Conservation (phyloP, 352 stramenopile genomes). For the Phytophthora ramorum region DNA sequence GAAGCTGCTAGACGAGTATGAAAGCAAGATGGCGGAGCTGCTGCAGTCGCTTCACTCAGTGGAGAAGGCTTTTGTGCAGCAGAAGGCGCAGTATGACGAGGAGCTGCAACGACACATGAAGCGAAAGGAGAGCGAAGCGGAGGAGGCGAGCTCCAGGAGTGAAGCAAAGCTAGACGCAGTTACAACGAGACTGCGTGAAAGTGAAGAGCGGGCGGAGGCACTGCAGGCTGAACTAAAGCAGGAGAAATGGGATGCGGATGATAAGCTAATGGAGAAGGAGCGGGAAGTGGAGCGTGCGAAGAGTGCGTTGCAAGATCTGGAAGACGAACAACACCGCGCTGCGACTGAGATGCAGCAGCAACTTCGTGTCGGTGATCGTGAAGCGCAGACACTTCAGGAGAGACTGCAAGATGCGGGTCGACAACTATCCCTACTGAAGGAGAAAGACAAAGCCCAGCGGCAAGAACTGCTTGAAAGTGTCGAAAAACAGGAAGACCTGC, state of each 20-base stretch:
- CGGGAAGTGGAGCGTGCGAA: slow-evolving; percentile 56
- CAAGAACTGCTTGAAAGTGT: slow-evolving; percentile 59
- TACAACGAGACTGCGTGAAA: slow-evolving; percentile 51
- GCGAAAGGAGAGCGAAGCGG: slow-evolving; percentile 56
- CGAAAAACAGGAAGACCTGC: slow-evolving; percentile 70
- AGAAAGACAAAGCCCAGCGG: slow-evolving; percentile 68
- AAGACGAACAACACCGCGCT: slow-evolving; percentile 57
- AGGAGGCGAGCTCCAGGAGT: slow-evolving; percentile 27
- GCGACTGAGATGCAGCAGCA: slow-evolving; percentile 61
- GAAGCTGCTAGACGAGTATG: slow-evolving; percentile 83
- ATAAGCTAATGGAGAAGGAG: slow-evolving; percentile 68
- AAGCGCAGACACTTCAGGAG: slow-evolving; percentile 52
- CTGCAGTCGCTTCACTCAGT: slow-evolving; percentile 83
- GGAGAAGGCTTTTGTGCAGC: slow-evolving; percentile 85
- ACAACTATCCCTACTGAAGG: slow-evolving; percentile 58
- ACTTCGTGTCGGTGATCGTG: slow-evolving; percentile 53
- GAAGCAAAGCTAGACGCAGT: slow-evolving; percentile 60
- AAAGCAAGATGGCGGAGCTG: slow-evolving; percentile 86
- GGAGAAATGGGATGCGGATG: slow-evolving; percentile 64
- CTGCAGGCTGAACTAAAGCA: slow-evolving; percentile 69
- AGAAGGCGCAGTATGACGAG: slow-evolving; percentile 82
- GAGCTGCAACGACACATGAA: slow-evolving; percentile 58
- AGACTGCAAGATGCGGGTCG: slow-evolving; percentile 52
- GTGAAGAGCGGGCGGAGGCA: slow-evolving; percentile 57
- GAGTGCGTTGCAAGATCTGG: slow-evolving; percentile 59